Conservation (phyloP, 2,329 filamentous ascomycete species). For the Cladophialophora yegresii region DNA sequence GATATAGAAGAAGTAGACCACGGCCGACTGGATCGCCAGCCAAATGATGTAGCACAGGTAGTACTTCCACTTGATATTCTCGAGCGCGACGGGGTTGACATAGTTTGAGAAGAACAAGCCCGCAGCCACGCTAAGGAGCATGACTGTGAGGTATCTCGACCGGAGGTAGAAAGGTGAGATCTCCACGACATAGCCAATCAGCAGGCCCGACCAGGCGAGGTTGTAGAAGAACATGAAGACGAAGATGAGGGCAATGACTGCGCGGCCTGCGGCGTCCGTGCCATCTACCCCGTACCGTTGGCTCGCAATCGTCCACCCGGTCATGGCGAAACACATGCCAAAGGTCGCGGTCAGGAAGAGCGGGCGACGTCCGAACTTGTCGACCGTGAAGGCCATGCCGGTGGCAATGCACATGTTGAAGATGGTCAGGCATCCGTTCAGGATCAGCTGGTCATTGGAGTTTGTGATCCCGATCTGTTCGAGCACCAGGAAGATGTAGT, state of each 20-base stretch:
- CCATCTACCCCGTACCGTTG: neutral
- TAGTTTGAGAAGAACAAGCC: conserved; percentile 28
- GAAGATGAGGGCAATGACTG: conserved; percentile 44
- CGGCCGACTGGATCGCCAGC: conserved; percentile 40
- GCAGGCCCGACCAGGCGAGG: conserved; percentile 39
- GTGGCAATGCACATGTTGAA: conserved; percentile 21
- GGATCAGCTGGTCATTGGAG: conserved; percentile 38
- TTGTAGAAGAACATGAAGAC: conserved; percentile 40
- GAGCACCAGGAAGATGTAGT: conserved; percentile 45
- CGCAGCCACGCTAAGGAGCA: conserved; percentile 32
- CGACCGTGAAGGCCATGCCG: conserved; percentile 53
- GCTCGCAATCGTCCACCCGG: conserved; percentile 24
- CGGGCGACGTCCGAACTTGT: conserved; percentile 58
- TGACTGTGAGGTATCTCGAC: conserved; percentile 38
- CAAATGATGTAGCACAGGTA: conserved; percentile 38
- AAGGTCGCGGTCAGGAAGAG: conserved; percentile 54
- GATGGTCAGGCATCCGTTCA: conserved; percentile 18
- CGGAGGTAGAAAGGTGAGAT: conserved; percentile 45
- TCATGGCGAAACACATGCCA: conserved; percentile 38
- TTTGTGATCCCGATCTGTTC: conserved; percentile 61
- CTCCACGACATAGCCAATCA: conserved; percentile 40
- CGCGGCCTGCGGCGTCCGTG: conserved; percentile 16
- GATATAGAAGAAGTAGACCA: conserved; percentile 41
- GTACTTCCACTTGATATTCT: conserved; percentile 38
- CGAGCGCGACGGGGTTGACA: conserved; percentile 38